A percentile compares a stretch with the other conserved stretches of the same genome.
These are phyloP conservation scores for Calvatia gigantea DNA, from an alignment of 768 basidiomycete species.

Conservation along the genomic window DNA sequence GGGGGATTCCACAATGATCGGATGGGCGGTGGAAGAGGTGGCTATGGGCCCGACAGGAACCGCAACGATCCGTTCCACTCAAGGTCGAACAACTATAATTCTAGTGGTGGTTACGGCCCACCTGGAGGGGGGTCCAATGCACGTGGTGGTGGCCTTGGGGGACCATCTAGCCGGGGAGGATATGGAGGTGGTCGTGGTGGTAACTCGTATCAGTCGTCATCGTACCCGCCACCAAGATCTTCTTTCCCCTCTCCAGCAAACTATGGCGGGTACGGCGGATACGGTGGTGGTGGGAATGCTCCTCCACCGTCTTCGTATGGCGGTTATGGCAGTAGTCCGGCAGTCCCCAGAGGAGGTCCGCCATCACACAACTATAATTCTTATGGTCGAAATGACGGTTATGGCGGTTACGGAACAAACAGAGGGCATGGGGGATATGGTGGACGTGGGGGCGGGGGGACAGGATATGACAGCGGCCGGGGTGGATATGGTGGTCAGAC, in stretches of 20 bases:
- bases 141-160: constrained; percentile 13
- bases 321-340: constrained; percentile 25
- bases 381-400: constrained; percentile 29
- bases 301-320: constrained; percentile 22
- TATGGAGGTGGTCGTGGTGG: constrained; percentile 25
- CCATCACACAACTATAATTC: constrained; percentile 24
- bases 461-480: constrained; percentile 24
- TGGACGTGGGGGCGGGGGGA: constrained; percentile 11
- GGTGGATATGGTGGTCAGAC: constrained; percentile 27
- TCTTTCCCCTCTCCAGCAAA: constrained; percentile 16
- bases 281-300: not conserved
- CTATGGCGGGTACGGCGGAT: constrained; percentile 29
- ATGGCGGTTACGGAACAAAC: constrained; percentile 24
- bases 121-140: constrained; percentile 17
- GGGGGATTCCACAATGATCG: constrained; percentile 25
- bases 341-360: constrained; percentile 19
- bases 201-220: constrained; percentile 15
- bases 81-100: constrained; percentile 34
- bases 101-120: constrained; percentile 29
- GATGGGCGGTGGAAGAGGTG: constrained; percentile 28
- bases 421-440: constrained; percentile 32
- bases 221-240: constrained; percentile 6
- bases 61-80: constrained; percentile 48
- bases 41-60: constrained; percentile 29
- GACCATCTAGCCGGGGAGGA: constrained; percentile 25